Evolutionary conservation across 768 basidiomycete species (phyloP), one percentile per base, ranked within the genome.

Genomic region (Suillus cothurnatus): DNA sequence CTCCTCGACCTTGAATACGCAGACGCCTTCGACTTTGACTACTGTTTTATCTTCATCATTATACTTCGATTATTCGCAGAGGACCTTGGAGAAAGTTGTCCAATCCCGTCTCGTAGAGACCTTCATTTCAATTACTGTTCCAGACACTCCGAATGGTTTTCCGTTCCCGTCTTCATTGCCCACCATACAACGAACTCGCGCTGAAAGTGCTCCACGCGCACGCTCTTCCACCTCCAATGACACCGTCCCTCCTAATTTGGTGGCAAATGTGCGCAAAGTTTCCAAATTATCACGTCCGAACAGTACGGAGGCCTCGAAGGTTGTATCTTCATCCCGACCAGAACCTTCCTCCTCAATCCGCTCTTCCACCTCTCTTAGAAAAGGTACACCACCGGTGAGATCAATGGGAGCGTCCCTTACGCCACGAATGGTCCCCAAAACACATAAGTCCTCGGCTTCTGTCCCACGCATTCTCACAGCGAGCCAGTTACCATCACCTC

Each of bases 61-160:
- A 56, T 77, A 85, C 62, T 81, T 81, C 19, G 87, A 88, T 69
- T 83, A 89, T 66, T 90, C 91, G 5, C 92, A 94, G 71, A 77
- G 77, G 34, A 84, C 81, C 9, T 79, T 94, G 53, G 91, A 94
- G 79, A 89, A 82, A 69, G 84, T 93, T 17, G 82, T 94, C 14
- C 78, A 80, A 62, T 88, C 92, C 39, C 86, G 92, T 57, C 79
- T 94, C 36, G 88, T 94, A 28, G 91, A 93, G 75, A 92, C 92
- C 0, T 92, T 92, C 70, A 76, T 94, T 62, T 83, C 86, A 17
- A 74, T 93, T 50, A 79, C 81, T 38, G 76, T 88, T 26, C 79
- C 76, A 2, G 69, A 73, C 8, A 67, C 73, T 9, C 63, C 73
- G 39, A 58, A 55, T 43, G 65, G 36, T 14, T 41, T 43, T 21